Evolutionary conservation across 2,329 filamentous ascomycete genomes (phyloP).

Genomic region (Penicillium decumbens): DNA sequence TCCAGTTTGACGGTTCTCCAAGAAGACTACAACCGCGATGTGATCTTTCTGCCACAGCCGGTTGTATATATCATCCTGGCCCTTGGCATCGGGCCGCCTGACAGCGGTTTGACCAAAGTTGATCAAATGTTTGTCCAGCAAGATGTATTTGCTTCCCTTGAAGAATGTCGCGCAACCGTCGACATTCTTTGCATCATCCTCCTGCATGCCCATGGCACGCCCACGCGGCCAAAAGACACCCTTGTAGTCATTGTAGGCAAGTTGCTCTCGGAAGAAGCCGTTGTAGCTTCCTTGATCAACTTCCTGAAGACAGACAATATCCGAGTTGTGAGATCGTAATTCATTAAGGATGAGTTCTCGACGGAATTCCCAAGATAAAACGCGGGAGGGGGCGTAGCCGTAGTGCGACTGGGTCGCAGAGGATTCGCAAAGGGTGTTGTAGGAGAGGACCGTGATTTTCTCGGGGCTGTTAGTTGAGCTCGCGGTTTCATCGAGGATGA

Average conservation of each 20-base stretch:
- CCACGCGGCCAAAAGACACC: constrained; percentile 90
- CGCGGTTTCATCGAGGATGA: constrained; percentile 62
- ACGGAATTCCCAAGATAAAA: constrained; percentile 81
- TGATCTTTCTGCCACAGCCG: constrained; percentile 98
- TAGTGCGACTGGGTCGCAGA: constrained; percentile 82
- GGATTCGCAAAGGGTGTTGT: constrained; percentile 94
- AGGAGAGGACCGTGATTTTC: constrained; percentile 79
- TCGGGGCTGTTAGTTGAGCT: constrained; percentile 52
- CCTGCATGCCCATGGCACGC: constrained; percentile 83
- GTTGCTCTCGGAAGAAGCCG: constrained; percentile 79
- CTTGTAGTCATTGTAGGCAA: constrained; percentile 85
- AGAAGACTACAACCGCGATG: constrained; percentile 84
- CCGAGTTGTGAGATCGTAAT: constrained; percentile 70
- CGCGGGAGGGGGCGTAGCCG: constrained; percentile 80
- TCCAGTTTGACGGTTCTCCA: constrained; percentile 89
- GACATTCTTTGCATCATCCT: constrained; percentile 81
- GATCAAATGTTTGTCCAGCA: constrained; percentile 90
- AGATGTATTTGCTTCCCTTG: constrained; percentile 88
- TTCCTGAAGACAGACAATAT: constrained; percentile 91
- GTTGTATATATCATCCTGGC: constrained; percentile 96
- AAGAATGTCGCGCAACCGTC: constrained; percentile 97
- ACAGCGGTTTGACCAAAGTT: constrained; percentile 91
- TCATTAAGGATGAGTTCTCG: constrained; percentile 78
- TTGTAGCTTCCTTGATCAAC: constrained; percentile 89
- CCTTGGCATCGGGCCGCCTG: constrained; percentile 93